Evolutionary conservation across 2,329 filamentous ascomycete genomes (phyloP).

Genomic region (Sporothrix globosa): DNA sequence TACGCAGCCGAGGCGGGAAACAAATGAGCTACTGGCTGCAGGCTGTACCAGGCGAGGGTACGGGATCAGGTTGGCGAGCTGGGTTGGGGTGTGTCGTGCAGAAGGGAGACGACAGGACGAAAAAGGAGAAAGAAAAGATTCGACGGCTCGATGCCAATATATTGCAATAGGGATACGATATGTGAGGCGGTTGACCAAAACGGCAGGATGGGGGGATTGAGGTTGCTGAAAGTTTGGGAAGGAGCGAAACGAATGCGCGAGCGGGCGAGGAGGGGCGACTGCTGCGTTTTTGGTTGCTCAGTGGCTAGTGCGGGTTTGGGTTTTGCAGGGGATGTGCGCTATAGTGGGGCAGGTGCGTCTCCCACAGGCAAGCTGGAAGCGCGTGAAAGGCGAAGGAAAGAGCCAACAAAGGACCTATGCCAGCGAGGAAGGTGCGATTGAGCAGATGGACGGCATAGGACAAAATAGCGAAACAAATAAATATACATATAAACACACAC

Average conservation of each 20-base stretch:
- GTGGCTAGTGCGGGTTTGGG: constrained; percentile 22
- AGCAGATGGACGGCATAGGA: neutral
- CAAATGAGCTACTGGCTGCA: constrained; percentile 18
- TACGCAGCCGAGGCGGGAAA: constrained; percentile 19
- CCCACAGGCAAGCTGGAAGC: constrained; percentile 23
- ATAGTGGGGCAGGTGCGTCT: constrained; percentile 26
- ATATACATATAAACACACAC: neutral
- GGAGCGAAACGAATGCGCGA: neutral
- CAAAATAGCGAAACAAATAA: no score
- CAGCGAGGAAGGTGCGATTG: neutral
- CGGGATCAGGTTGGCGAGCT: neutral
- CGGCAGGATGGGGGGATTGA: constrained; percentile 5
- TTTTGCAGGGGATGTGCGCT: constrained; percentile 1
- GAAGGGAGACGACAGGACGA: neutral
- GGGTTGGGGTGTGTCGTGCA: no score
- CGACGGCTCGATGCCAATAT: constrained; percentile 6
- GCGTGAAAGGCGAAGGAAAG: constrained; percentile 8
- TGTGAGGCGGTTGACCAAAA: constrained; percentile 1
- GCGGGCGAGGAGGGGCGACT: constrained; percentile 24
- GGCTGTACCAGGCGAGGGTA: constrained; percentile 2
- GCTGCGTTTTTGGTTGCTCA: constrained; percentile 2
- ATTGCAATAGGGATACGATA: neutral
- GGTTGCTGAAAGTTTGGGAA: constrained; percentile 16
- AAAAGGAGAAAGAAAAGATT: neutral
- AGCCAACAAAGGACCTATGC: neutral